phyloP scores from a whole-genome alignment of 768 basidiomycete genomes.

The Agrocybe praecox region DNA sequence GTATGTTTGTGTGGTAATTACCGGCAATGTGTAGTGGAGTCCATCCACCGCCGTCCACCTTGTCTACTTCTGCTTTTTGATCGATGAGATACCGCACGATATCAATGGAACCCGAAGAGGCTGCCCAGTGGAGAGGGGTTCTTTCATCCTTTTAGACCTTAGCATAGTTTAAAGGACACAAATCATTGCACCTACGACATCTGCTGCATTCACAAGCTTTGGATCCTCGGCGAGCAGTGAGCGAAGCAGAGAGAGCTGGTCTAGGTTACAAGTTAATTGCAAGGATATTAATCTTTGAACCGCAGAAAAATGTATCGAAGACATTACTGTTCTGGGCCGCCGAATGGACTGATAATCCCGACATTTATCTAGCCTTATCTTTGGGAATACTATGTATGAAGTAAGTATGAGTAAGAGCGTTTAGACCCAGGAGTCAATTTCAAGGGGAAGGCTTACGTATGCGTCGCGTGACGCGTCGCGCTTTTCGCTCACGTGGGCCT shows the following conservation, averaged over 20 bases:
- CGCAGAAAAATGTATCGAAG: background rate
- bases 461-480: conserved; percentile 25
- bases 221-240: conserved; percentile 66
- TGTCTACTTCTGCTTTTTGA: conserved; percentile 69
- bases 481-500: conserved; percentile 11
- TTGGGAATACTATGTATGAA: background rate
- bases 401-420: background rate
- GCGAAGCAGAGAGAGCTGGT: conserved; percentile 71
- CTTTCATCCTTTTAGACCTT: conserved; percentile 61
- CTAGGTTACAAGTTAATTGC: conserved; percentile 33
- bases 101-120: conserved; percentile 71
- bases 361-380: conserved; percentile 33
- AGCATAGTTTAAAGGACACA: conserved; percentile 9
- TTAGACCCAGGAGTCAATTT: background rate
- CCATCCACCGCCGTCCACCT: conserved; percentile 71
- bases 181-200: conserved; percentile 49
- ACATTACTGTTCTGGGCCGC: conserved; percentile 71
- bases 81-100: conserved; percentile 70
- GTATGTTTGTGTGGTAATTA: conserved; percentile 29
- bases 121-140: conserved; percentile 87
- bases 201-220: conserved; percentile 58
- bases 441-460: conserved; percentile 12
- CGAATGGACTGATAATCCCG: conserved; percentile 53
- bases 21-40: conserved; percentile 81
- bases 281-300: conserved; percentile 1